Evolutionary conservation across 352 stramenopile species (phyloP), one percentile per base, ranked within the genome.

Genomic region (Elongisporangium undulatum): DNA sequence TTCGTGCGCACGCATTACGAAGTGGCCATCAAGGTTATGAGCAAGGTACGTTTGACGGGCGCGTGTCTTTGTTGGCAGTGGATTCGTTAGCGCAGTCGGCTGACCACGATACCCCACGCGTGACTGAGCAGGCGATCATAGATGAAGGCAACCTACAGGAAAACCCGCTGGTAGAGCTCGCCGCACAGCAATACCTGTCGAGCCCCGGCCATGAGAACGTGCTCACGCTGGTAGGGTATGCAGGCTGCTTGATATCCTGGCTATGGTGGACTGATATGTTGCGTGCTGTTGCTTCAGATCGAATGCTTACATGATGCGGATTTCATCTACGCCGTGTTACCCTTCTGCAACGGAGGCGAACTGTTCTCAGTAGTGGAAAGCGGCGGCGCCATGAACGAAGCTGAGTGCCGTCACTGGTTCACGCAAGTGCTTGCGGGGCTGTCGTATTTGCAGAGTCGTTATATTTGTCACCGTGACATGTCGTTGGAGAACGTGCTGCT

Each of bases 381-480:
- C 50, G 81, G 83, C 53, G 83, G 83, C 19, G 83, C 83, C 12
- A 90, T 93, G 81, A 72, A 91, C 48, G 83, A 93, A 62, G 56
- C 58, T 1, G 81, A 93, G 53, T 89, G 81, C 56, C 83, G 83
- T 26, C 82, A 92, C 64, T 94, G 85, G 85, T 94, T 94, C 71
- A 79, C 75, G 17, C 85, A 94, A 73, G 80, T 94, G 29, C 66
- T 94, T 6, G 77, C 80, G 3, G 85, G 85, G 0, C 60, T 94
- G 29, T 92, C 85, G 13, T 95, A 90, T 59, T 53, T 95, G 41
- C 85, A 95, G 62, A 91, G 80, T 51, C 79, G 75, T 58, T 92
- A 87, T 69, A 93, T 92, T 74, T 92, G 82, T 66, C 85, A 95
- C 66, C 85, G 85, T 51, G 85, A 95, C 68, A 95, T 95, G 82